Evolutionary conservation across 176 grass and related monocot species (phyloP).

Genomic region (Poa annua): DNA sequence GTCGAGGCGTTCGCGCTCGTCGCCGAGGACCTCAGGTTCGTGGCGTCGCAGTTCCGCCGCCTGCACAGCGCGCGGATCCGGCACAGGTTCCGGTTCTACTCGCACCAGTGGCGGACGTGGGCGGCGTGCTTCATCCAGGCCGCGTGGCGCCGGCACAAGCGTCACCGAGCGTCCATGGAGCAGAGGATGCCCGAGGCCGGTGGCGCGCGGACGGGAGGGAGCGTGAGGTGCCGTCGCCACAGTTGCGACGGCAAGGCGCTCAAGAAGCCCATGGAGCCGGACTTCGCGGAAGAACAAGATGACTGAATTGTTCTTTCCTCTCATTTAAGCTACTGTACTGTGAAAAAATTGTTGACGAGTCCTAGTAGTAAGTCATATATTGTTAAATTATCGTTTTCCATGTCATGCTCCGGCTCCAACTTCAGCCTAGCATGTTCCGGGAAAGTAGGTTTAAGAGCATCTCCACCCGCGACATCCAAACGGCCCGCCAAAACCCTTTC

Average conservation of each 20-base stretch:
- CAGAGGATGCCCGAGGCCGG: slow-evolving; percentile 44
- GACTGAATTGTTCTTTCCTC: slow-evolving; percentile 16
- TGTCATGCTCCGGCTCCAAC: too few species aligned
- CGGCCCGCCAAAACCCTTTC: too few species aligned
- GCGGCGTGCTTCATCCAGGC: slow-evolving; percentile 96
- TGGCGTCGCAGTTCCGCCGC: slow-evolving; percentile 76
- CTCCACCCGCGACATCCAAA: too few species aligned
- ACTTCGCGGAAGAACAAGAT: slow-evolving; percentile 71
- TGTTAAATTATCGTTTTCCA: too few species aligned
- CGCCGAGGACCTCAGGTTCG: slow-evolving; percentile 80
- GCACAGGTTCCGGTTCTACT: slow-evolving; percentile 93
- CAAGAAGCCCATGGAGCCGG: slow-evolving; percentile 82
- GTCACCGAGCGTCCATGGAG: slow-evolving; percentile 69
- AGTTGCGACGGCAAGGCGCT: slow-evolving; percentile 40
- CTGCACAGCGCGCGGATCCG: slow-evolving; percentile 80
- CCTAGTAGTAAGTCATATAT: not conserved
- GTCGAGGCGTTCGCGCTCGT: slow-evolving; percentile 98
- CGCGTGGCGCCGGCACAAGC: slow-evolving; percentile 74
- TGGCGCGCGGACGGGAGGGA: not conserved
- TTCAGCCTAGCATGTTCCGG: too few species aligned
- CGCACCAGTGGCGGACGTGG: slow-evolving; percentile 94
- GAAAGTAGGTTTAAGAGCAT: too few species aligned
- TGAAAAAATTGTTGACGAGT: not conserved
- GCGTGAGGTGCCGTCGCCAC: slow-evolving; percentile 22
- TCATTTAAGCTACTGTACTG: not conserved